A percentile compares a stretch with the other conserved stretches of the same genome.
Conservation (phyloP, 169 alveolate species). For the Plasmodium blacklocki region DNA sequence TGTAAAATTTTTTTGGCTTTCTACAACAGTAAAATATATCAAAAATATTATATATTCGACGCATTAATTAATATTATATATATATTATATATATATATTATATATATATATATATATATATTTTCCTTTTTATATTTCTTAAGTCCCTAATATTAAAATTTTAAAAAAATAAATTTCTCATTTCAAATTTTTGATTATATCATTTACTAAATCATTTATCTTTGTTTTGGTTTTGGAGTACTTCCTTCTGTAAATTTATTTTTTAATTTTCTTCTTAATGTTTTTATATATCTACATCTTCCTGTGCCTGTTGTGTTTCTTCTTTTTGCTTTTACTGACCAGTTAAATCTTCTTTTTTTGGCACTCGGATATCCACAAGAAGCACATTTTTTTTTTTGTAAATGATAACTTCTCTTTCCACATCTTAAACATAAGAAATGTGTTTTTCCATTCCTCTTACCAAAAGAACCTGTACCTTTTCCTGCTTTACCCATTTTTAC, state of each 20-base stretch:
- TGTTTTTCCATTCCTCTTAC: slow-evolving; percentile 96
- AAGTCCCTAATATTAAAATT: no score
- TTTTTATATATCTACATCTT: slow-evolving; percentile 95
- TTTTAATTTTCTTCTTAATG: slow-evolving; percentile 95
- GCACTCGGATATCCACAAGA: slow-evolving; percentile 97
- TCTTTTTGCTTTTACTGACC: slow-evolving; percentile 96
- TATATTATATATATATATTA: no score
- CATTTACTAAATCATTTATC: slow-evolving; percentile 9
- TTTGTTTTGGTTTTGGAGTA: slow-evolving; percentile 86
- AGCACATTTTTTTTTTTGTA: slow-evolving; percentile 96
- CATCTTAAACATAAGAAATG: slow-evolving; percentile 97
- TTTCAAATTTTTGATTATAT: no score
- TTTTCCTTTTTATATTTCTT: not conserved
- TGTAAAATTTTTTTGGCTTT: no score
- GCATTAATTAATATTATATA: no score
- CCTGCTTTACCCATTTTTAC: slow-evolving; percentile 93
- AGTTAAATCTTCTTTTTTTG: slow-evolving; percentile 95
- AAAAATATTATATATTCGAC: no score
- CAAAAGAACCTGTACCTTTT: slow-evolving; percentile 98
- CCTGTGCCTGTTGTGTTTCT: slow-evolving; percentile 98
- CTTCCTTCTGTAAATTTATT: slow-evolving; percentile 97
- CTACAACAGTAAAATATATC: no score
- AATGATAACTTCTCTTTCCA: slow-evolving; percentile 95
- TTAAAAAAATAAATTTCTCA: no score
- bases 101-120: not conserved